Percentiles rank a stretch among this genome's conserved stretches.
phyloP scores from a whole-genome alignment of 164 flowering plant species.

The Paratinospora sagittata region DNA sequence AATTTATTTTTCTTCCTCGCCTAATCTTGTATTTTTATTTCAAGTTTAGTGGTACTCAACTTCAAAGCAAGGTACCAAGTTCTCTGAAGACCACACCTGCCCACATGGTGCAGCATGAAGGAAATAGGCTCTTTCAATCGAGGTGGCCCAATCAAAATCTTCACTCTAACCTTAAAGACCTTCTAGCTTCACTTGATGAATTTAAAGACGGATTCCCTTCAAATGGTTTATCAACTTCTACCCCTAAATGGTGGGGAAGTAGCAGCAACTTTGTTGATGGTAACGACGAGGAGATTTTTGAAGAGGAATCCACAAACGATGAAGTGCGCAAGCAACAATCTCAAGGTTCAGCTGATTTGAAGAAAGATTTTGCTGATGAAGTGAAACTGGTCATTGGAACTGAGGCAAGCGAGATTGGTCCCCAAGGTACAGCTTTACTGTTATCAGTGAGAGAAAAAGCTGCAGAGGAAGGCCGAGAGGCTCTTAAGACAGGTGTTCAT shows the following conservation, averaged over 20 bases:
- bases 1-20: background rate
- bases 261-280: slow-evolving; percentile 12
- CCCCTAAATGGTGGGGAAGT: slow-evolving; percentile 67
- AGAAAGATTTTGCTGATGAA: background rate
- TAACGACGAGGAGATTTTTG: slow-evolving; percentile 7
- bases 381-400: slow-evolving; percentile 14
- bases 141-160: slow-evolving; percentile 19
- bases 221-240: slow-evolving; percentile 42
- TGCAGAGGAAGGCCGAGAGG: slow-evolving; percentile 47
- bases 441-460: slow-evolving; percentile 42
- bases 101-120: slow-evolving; percentile 30
- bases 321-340: slow-evolving; percentile 19
- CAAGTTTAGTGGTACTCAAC: slow-evolving; percentile 22
- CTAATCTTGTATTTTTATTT: background rate
- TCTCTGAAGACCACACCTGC: slow-evolving; percentile 7
- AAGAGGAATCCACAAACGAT: slow-evolving; percentile 17
- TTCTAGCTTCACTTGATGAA: slow-evolving; percentile 40
- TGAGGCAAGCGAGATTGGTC: slow-evolving; percentile 8
- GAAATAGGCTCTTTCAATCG: slow-evolving; percentile 22
- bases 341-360: slow-evolving; percentile 7
- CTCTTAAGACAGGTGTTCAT: slow-evolving; percentile 39
- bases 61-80: slow-evolving; percentile 17
- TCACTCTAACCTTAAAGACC: slow-evolving; percentile 24
- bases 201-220: slow-evolving; percentile 71
- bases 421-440: slow-evolving; percentile 31